Evolutionary conservation across 1,284 basidiomycete species (phyloP).

Genomic region (Ganoderma multipileum): DNA sequence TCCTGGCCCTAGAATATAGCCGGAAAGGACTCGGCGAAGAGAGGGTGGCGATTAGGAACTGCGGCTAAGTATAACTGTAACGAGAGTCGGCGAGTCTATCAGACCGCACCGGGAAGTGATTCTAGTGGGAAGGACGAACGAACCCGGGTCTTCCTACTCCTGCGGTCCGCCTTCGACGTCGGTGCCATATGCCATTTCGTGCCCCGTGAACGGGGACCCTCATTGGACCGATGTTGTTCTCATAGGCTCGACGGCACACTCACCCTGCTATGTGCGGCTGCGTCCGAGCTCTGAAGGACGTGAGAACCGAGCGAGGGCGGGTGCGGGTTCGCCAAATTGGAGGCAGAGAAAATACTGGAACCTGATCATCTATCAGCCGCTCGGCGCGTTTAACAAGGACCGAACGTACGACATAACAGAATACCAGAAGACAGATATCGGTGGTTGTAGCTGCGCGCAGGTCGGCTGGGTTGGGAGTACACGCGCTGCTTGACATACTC

Average conservation of each 20-base stretch:
- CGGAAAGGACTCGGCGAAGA: neutral
- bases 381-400: constrained; percentile 16
- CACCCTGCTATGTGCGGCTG: constrained; percentile 1
- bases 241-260: neutral
- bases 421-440: constrained; percentile 21
- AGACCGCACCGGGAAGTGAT: constrained; percentile 9
- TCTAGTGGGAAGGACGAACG: constrained; percentile 1
- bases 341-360: constrained; percentile 16
- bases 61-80: constrained; percentile 15
- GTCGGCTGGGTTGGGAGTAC: constrained; percentile 9
- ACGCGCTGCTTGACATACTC: constrained; percentile 18
- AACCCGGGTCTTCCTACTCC: neutral
- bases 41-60: neutral
- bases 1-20: neutral
- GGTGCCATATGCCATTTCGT: constrained; percentile 3
- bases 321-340: constrained; percentile 15
- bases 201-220: constrained; percentile 3
- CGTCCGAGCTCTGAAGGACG: constrained; percentile 5
- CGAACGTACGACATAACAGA: constrained; percentile 23
- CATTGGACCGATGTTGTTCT: constrained; percentile 7
- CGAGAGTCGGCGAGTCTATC: constrained; percentile 29
- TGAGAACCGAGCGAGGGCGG: constrained; percentile 10
- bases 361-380: constrained; percentile 7
- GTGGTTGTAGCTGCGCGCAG: constrained; percentile 11
- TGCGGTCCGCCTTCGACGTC: constrained; percentile 8